Evolutionary conservation across 306 rosid genomes (phyloP).

Genomic region (Prunus mume): DNA sequence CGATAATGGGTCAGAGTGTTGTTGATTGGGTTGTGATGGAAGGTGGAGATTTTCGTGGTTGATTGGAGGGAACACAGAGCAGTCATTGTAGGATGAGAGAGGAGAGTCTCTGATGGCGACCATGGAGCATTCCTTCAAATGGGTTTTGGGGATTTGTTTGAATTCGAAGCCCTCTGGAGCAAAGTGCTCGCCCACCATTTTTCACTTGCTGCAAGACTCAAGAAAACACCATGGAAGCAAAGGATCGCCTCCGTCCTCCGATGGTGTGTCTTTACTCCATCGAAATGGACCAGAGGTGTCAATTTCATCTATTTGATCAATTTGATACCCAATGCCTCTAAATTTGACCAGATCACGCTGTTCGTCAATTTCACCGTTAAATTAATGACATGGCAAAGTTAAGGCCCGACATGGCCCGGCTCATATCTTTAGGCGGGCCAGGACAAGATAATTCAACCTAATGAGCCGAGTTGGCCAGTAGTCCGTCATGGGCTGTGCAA

Average conservation of each 20-base stretch:
- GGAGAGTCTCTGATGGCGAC: slow-evolving; percentile 36
- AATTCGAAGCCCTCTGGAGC: not conserved
- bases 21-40: not conserved
- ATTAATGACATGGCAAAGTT: too few relatives aligned
- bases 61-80: slow-evolving; percentile 45
- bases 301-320: too few relatives aligned
- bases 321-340: too few relatives aligned
- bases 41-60: slow-evolving; percentile 48
- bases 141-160: not conserved
- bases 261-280: too few relatives aligned
- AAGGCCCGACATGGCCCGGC: too few relatives aligned
- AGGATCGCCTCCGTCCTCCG: not conserved
- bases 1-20: slow-evolving; percentile 14
- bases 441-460: too few relatives aligned
- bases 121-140: slow-evolving; percentile 31
- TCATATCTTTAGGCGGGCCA: too few relatives aligned
- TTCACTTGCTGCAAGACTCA: not conserved
- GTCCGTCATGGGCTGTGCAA: too few relatives aligned
- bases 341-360: too few relatives aligned
- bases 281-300: too few relatives aligned
- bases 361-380: too few relatives aligned
- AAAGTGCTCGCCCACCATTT: slow-evolving; percentile 4
- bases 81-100: slow-evolving; percentile 17
- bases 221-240: not conserved
- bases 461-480: too few relatives aligned